These are phyloP conservation scores for Clarireedia hainanense DNA, from an alignment of 2,329 filamentous ascomycete genomes.

Conservation along the genomic window DNA sequence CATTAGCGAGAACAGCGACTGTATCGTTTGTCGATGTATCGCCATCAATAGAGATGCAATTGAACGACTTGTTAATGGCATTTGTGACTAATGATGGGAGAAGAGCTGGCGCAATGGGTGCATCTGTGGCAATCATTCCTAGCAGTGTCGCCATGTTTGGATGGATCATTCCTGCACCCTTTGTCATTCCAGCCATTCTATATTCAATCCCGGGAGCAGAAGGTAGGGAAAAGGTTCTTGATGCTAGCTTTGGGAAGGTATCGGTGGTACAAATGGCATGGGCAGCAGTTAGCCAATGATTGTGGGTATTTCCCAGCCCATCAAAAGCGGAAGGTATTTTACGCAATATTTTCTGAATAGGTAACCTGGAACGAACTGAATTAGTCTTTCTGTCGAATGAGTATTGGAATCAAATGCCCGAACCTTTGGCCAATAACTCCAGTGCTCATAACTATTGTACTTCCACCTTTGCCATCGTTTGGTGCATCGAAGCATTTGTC, in stretches of 20 bases:
- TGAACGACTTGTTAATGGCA: constrained; percentile 81
- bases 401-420: neutral
- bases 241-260: constrained; percentile 91
- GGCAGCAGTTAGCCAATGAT: constrained; percentile 77
- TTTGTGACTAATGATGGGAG: constrained; percentile 63
- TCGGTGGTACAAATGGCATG: constrained; percentile 95
- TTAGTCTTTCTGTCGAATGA: neutral
- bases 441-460: constrained; percentile 95
- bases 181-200: constrained; percentile 85
- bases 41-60: constrained; percentile 93
- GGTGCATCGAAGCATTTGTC: constrained; percentile 54
- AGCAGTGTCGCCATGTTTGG: constrained; percentile 96
- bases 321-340: constrained; percentile 71
- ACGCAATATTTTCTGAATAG: constrained; percentile 81
- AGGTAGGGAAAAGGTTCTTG: constrained; percentile 69
- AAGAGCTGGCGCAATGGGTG: constrained; percentile 61
- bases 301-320: constrained; percentile 64
- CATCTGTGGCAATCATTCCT: constrained; percentile 84
- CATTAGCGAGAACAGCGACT: constrained; percentile 88
- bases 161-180: constrained; percentile 97
- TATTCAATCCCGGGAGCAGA: constrained; percentile 72
- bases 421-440: constrained; percentile 92
- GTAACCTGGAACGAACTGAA: constrained; percentile 47
- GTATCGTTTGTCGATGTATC: constrained; percentile 98
- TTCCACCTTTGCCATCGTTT: constrained; percentile 39